Conservation (phyloP, 75 land plant genomes). For the Chamaecyparis obtusa region DNA sequence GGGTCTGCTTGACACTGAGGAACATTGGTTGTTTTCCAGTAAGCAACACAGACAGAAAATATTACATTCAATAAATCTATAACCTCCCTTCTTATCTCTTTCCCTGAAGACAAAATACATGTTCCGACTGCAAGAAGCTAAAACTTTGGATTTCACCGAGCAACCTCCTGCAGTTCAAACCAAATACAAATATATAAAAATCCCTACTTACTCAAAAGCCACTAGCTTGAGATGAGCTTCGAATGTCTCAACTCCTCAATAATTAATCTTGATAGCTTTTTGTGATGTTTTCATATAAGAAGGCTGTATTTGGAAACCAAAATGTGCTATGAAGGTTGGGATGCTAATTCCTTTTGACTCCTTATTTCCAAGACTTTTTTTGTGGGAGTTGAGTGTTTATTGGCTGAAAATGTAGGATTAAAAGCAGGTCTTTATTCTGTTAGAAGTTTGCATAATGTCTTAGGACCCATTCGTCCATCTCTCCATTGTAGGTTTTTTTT, state of each 20-base stretch:
- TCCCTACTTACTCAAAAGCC: neutral
- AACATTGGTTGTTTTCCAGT: neutral
- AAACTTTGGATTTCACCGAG: neutral
- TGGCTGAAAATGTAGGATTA: too few relatives aligned
- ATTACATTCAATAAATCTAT: neutral
- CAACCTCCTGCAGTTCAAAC: neutral
- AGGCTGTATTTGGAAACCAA: too few relatives aligned
- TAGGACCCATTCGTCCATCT: conserved; percentile 79
- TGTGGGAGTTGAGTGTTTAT: conserved; percentile 23
- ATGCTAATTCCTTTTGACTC: too few relatives aligned
- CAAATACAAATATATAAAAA: neutral
- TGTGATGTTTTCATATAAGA: neutral
- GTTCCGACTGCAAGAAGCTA: neutral
- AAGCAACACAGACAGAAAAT: neutral
- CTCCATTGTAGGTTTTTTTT: conserved; percentile 81
- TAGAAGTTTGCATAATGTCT: conserved; percentile 74
- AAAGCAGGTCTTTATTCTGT: conserved; percentile 68
- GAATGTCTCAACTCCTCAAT: neutral
- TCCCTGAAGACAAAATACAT: neutral
- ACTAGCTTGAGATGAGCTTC: neutral
- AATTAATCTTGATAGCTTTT: neutral
- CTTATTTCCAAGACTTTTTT: too few relatives aligned
- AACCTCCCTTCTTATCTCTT: too few relatives aligned
- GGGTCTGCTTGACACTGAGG: neutral
- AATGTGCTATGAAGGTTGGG: too few relatives aligned